Percentiles rank a stretch among this genome's conserved stretches.
phyloP scores from a whole-genome alignment of 2,329 filamentous ascomycete species.

The Botryotinia narcissicola region DNA sequence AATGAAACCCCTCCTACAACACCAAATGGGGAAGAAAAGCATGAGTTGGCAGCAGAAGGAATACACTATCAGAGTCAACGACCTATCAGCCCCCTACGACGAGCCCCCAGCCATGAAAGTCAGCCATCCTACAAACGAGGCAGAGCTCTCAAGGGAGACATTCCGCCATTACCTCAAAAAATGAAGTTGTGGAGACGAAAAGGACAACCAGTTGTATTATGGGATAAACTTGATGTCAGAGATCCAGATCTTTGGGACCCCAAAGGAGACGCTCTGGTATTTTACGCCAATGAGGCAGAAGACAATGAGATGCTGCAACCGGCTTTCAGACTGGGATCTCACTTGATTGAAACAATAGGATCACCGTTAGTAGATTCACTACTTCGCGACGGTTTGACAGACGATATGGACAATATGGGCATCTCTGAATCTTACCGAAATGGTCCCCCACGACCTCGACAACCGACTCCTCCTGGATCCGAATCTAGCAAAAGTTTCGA shows the following conservation, averaged over 20 bases:
- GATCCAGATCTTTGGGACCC: conserved; percentile 48
- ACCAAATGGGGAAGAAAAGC: not conserved
- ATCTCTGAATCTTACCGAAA: not conserved
- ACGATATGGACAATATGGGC: conserved; percentile 45
- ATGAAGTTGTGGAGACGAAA: conserved; percentile 10
- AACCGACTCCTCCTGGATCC: conserved; percentile 6
- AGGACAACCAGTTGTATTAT: not conserved
- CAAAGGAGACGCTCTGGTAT: conserved; percentile 59
- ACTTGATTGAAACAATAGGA: conserved; percentile 57
- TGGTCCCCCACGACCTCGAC: not conserved
- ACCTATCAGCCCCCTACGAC: not conserved
- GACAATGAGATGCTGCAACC: conserved; percentile 44
- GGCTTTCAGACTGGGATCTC: conserved; percentile 57
- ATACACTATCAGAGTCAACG: not conserved
- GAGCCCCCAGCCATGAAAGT: not conserved
- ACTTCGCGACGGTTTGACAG: conserved; percentile 53
- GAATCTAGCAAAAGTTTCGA: conserved; percentile 17
- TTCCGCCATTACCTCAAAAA: not conserved
- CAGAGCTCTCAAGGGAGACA: not conserved
- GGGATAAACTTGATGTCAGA: conserved; percentile 11
- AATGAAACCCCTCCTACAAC: not conserved
- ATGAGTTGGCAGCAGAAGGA: conserved; percentile 4
- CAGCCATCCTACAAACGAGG: not conserved
- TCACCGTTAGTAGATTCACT: conserved; percentile 53
- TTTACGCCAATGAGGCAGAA: conserved; percentile 47